Conservation (phyloP, 441 rosid genomes). For the Populus trichocarpa region DNA sequence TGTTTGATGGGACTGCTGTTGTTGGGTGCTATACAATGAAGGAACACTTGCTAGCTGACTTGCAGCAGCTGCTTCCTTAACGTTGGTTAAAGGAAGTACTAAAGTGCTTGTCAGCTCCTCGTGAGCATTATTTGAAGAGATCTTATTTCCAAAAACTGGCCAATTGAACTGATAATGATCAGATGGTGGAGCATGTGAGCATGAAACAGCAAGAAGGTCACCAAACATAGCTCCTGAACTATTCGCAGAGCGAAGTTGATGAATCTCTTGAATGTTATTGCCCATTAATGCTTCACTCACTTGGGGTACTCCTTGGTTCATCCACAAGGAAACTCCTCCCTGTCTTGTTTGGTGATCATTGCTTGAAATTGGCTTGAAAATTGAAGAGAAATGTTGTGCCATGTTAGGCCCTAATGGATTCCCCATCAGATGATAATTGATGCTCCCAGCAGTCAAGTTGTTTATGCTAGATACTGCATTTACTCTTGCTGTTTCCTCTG, state of each 20-base stretch:
- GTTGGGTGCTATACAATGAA: slow-evolving; percentile 66
- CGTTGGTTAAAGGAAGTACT: slow-evolving; percentile 37
- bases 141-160: slow-evolving; percentile 46
- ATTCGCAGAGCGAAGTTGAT: slow-evolving; percentile 28
- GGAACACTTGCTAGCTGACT: slow-evolving; percentile 49
- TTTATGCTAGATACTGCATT: slow-evolving; percentile 54
- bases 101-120: slow-evolving; percentile 34
- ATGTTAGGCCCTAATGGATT: slow-evolving; percentile 35
- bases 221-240: slow-evolving; percentile 28
- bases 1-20: slow-evolving; percentile 37
- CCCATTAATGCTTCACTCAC: slow-evolving; percentile 28
- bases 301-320: slow-evolving; percentile 28
- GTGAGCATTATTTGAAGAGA: slow-evolving; percentile 19
- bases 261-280: slow-evolving; percentile 31
- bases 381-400: slow-evolving; percentile 46
- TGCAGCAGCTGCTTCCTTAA: slow-evolving; percentile 29
- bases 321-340: slow-evolving; percentile 62
- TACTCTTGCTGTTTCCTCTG: slow-evolving; percentile 86
- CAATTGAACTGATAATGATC: slow-evolving; percentile 41
- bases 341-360: slow-evolving; percentile 32
- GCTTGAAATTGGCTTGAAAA: slow-evolving; percentile 51
- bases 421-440: slow-evolving; percentile 51
- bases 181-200: slow-evolving; percentile 28
- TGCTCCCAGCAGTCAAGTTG: slow-evolving; percentile 27
- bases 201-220: slow-evolving; percentile 23